These are phyloP conservation scores for Neurospora cerealis DNA, from an alignment of 495 filamentous ascomycete species.

Conservation along the genomic window DNA sequence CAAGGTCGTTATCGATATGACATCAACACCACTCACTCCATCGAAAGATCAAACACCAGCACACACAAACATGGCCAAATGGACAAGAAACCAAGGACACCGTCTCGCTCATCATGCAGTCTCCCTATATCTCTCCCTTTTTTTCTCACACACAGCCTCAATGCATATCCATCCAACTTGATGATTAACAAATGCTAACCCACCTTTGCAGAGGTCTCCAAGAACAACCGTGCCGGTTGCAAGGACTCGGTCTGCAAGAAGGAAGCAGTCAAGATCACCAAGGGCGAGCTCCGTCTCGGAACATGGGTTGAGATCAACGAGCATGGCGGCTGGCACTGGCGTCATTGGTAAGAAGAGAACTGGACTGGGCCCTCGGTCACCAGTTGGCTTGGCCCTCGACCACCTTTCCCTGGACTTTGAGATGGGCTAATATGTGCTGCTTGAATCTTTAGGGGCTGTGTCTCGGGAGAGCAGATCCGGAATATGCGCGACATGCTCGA, in stretches of 20 bases:
- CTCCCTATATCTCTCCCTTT: too few relatives aligned
- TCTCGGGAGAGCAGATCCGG: slow-evolving; percentile 52
- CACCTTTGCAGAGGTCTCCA: slow-evolving; percentile 45
- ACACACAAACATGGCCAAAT: not conserved
- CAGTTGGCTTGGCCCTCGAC: not conserved
- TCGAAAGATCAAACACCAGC: not conserved
- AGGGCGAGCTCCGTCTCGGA: slow-evolving; percentile 65
- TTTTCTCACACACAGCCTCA: not conserved
- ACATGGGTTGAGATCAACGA: slow-evolving; percentile 48
- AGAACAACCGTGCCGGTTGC: slow-evolving; percentile 55
- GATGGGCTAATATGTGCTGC: not conserved
- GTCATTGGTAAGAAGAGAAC: slow-evolving; percentile 58
- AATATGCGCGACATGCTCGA: slow-evolving; percentile 42
- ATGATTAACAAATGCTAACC: slow-evolving; percentile 4
- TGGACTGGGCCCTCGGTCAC: not conserved
- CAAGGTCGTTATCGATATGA: not conserved
- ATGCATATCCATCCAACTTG: not conserved
- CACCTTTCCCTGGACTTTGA: slow-evolving; percentile 3
- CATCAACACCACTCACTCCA: not conserved
- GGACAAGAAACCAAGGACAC: not conserved
- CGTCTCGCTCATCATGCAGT: not conserved
- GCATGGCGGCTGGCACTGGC: slow-evolving; percentile 48
- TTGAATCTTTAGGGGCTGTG: slow-evolving; percentile 56
- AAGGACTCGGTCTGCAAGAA: slow-evolving; percentile 58
- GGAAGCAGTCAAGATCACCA: slow-evolving; percentile 54